Base-by-base conservation (phyloP, 1,139 yeast genomes). In the Hansenula anomala region DNA sequence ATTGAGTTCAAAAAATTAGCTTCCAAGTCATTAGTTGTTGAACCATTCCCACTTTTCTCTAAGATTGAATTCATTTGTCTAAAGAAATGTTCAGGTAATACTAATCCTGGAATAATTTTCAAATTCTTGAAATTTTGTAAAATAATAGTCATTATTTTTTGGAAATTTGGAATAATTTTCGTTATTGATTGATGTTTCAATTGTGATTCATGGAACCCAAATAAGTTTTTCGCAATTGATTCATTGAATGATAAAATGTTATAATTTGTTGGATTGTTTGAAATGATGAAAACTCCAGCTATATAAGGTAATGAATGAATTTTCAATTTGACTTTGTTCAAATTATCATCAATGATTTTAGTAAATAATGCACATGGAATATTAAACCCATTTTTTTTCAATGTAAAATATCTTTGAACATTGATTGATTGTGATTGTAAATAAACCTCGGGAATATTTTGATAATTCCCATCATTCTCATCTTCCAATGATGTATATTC, bases 81-180 rank as follows among this genome's bases (percentile, higher is more conserved):
- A 60, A 89, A 88, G 56, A 85, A 83, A 61, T 89, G 96, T 58
- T 89, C 97, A 0, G 96, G 96, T 14, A 89, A 64, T 0, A 89
- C 95, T 64, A 63, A 71, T 54, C 75, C 86, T 11, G 58, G 56
- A 7, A 56, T 46, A 23, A 64, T 55, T 41, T 58, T 58, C 42
- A 68, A 49, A 16, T 60, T 53, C 15, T 74, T 72, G 29, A 66
- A 69, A 28, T 69, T 69, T 4, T 56, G 59, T 17, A 71, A 56
- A 3, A 87, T 80, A 22, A 63, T 57, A 4, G 65, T 60, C 41
- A 87, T 63, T 31, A 85, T 69, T 10, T 63, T 60, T 3, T 73
- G 59, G 52, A 89, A 89, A 23, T 73, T 66, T 3, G 96, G 96
- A 17, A 90, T 67, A 7, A 90, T 61, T 5, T 56, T 60, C 39